Percentiles rank a stretch among this genome's conserved stretches.
These are phyloP conservation scores for Cladochytrium tenue DNA, from an alignment of 371 early-diverging fungal genomes.

Conservation along the genomic window DNA sequence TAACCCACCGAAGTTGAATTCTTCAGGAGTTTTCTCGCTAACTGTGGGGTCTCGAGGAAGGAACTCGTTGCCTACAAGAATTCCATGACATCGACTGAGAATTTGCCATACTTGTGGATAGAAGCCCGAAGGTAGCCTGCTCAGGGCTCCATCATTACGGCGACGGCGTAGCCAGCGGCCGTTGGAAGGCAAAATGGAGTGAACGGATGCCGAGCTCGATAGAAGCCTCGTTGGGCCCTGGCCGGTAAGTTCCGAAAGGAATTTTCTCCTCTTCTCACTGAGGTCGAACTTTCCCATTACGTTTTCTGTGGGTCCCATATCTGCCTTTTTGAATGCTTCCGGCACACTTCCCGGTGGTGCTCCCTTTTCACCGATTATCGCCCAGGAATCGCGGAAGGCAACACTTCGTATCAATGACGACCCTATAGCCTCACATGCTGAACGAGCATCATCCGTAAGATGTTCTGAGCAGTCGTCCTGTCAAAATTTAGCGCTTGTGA, in stretches of 20 bases:
- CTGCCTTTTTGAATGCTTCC: constrained; percentile 24
- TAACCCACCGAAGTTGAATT: constrained; percentile 54
- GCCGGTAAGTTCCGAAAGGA: constrained; percentile 9
- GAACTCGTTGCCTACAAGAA: constrained; percentile 52
- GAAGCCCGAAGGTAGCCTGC: constrained; percentile 76
- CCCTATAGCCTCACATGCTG: constrained; percentile 66
- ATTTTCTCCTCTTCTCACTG: constrained; percentile 19
- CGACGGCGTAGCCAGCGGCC: constrained; percentile 75
- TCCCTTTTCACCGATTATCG: constrained; percentile 73
- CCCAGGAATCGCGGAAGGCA: constrained; percentile 78
- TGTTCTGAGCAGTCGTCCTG: constrained; percentile 73
- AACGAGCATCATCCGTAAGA: constrained; percentile 57
- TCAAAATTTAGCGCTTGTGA: background rate
- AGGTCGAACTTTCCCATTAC: constrained; percentile 32
- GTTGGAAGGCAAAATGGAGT: constrained; percentile 55
- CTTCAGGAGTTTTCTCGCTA: constrained; percentile 83
- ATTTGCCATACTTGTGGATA: constrained; percentile 78
- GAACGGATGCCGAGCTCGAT: constrained; percentile 13
- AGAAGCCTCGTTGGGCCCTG: constrained; percentile 3
- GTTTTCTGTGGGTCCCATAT: constrained; percentile 28
- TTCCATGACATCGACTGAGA: constrained; percentile 62
- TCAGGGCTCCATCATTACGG: constrained; percentile 80
- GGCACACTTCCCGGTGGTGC: constrained; percentile 34
- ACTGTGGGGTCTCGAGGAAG: constrained; percentile 81
- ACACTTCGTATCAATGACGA: constrained; percentile 56